Percentiles rank a stretch among this genome's conserved stretches.
These are phyloP conservation scores for Periglandula ipomoeae DNA, from an alignment of 2,329 filamentous ascomycete species.

Conservation along the genomic window DNA sequence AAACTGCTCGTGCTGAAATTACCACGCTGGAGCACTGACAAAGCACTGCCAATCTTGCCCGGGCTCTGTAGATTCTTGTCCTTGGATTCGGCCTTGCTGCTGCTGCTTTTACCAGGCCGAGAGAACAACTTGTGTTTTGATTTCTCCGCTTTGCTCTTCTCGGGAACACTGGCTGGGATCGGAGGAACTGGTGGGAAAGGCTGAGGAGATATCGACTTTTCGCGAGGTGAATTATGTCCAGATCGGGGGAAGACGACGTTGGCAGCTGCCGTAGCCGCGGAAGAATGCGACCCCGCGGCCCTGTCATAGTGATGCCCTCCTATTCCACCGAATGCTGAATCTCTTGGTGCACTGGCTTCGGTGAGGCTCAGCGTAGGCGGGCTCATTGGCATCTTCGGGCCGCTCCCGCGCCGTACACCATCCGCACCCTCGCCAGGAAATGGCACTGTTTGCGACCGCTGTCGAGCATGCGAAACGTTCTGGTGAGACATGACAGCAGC, in stretches of 20 bases:
- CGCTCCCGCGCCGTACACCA: conserved; percentile 32
- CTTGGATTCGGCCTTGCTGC: conserved; percentile 54
- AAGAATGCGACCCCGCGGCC: conserved; percentile 47
- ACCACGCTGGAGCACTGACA: conserved; percentile 54
- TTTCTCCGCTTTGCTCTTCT: conserved; percentile 54
- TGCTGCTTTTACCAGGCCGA: conserved; percentile 64
- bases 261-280: conserved; percentile 56
- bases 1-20: conserved; percentile 67
- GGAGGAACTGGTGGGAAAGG: conserved; percentile 29
- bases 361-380: conserved; percentile 56
- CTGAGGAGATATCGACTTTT: conserved; percentile 26
- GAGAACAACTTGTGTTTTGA: conserved; percentile 77
- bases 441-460: conserved; percentile 67
- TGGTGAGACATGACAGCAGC: conserved; percentile 63
- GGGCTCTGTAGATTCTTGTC: conserved; percentile 64
- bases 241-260: conserved; percentile 66
- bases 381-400: conserved; percentile 42
- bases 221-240: conserved; percentile 40
- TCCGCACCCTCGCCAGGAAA: conserved; percentile 40
- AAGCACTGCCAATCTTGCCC: conserved; percentile 57
- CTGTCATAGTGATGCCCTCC: conserved; percentile 49
- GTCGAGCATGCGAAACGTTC: conserved; percentile 43
- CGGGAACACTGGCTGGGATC: conserved; percentile 32
- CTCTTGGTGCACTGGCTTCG: conserved; percentile 53
- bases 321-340: conserved; percentile 41